phyloP scores from a whole-genome alignment of 2,329 filamentous ascomycete species.

The Talaromyces sp. region DNA sequence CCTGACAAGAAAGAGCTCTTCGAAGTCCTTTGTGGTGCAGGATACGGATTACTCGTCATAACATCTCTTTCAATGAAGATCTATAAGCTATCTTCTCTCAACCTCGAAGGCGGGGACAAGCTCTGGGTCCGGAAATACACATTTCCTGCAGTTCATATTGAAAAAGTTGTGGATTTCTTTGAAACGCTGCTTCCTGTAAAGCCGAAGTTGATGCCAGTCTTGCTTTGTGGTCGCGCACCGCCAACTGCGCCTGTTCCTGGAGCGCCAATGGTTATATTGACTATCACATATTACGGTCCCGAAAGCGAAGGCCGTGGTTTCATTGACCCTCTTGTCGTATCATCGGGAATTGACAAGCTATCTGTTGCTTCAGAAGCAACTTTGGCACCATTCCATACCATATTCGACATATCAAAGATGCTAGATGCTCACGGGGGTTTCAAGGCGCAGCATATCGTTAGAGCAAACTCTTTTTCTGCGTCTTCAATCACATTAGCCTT shows the following conservation, averaged over 20 bases:
- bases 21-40: background rate
- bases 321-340: background rate
- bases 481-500: background rate
- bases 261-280: background rate
- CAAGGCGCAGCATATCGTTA: background rate
- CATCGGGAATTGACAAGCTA: background rate
- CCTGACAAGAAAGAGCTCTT: background rate
- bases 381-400: background rate
- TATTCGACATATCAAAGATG: background rate
- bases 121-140: background rate
- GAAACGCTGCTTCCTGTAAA: background rate
- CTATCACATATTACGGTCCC: background rate
- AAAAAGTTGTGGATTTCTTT: background rate
- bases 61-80: background rate
- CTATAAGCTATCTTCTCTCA: background rate
- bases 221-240: background rate
- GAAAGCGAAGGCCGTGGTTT: background rate
- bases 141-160: background rate
- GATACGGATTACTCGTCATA: background rate
- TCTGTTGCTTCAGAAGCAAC: background rate
- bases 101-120: background rate
- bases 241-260: background rate
- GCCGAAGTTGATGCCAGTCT: background rate
- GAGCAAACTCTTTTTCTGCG: background rate
- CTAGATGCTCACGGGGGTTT: background rate